Base-by-base conservation (phyloP, 2,329 filamentous ascomycete species). In the Neophaeococcomyces mojaviensis region DNA sequence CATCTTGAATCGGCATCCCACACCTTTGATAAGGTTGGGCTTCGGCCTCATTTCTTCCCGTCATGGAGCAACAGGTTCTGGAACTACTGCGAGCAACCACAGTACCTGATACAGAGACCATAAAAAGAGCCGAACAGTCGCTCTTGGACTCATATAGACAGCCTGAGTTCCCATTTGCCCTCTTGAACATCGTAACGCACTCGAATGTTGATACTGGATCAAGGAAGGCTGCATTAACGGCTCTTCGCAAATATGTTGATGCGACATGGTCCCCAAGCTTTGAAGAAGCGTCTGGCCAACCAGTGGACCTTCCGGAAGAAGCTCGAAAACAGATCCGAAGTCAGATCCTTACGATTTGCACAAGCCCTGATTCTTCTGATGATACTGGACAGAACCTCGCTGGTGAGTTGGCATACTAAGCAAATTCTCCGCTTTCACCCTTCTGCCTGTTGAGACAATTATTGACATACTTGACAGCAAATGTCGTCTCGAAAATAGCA, bases 51-150 rank as follows among this genome's bases (percentile, higher is more conserved):
- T 12, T 28, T 32, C 26, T 12, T 10, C 4, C 44, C 44, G 37
- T 10, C 12, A 95, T 95, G 88, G 89, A 95, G 77, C 84, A 94
- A 70, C 83, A 94, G 73, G 80, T 98, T 66, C 82, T 92, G 59
- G 82, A 83, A 67, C 78, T 97, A 64, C 82, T 98, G 54, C 80
- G 84, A 60, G 87, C 88, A 68, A 94, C 89, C 40, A 82, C 82
- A 53, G 61, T 85, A 50, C 79, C 82, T 49, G 82, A 90, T 64
- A 81, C 71, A 46, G 82, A 84, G 47, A 50, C 51, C 41, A 55
- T 57, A 39, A 84, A 90, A 65, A 88, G 86, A 64, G 92, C 92
- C 58, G 92, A 98, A 70, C 74, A 83, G 61, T 85, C 88, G 59
- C 78, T 96, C 42, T 79, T 81, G 63, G 79, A 78, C 54, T 79